phyloP scores from a whole-genome alignment of 768 basidiomycete genomes.

The Pulveroboletus sp. region DNA sequence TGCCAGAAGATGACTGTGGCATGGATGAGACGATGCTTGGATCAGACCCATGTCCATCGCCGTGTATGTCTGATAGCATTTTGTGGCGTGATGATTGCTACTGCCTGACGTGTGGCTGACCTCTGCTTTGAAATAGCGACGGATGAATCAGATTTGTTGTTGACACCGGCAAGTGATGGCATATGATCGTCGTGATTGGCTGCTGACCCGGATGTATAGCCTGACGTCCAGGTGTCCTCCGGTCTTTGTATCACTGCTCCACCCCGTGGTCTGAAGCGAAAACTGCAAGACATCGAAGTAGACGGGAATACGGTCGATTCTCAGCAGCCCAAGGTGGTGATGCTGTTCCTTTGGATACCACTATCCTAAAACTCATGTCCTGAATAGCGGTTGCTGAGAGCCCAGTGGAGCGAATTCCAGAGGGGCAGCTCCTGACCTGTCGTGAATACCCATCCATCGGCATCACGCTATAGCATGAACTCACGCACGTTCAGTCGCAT shows the following conservation, averaged over 20 bases:
- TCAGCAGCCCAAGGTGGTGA: conserved; percentile 18
- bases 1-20: conserved; percentile 24
- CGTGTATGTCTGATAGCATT: conserved; percentile 11
- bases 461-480: too few relatives aligned
- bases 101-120: background rate
- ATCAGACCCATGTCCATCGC: background rate
- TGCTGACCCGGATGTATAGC: background rate
- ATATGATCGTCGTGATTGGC: background rate
- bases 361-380: background rate
- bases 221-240: conserved; percentile 9
- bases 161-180: conserved; percentile 17
- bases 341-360: background rate
- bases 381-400: conserved; percentile 15
- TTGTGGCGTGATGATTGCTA: background rate
- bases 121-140: conserved; percentile 3
- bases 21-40: conserved; percentile 14
- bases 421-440: background rate
- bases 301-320: background rate
- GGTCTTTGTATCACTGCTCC: conserved; percentile 26
- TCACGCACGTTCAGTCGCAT: too few relatives aligned
- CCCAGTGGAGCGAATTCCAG: conserved; percentile 13
- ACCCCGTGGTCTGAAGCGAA: conserved; percentile 18
- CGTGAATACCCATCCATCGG: background rate
- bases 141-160: conserved; percentile 2
- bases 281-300: conserved; percentile 16